Percentiles rank a stretch among this genome's conserved stretches.
These are phyloP conservation scores for Breviolum minutum DNA, from an alignment of 73 alveolate species.

Conservation along the genomic window DNA sequence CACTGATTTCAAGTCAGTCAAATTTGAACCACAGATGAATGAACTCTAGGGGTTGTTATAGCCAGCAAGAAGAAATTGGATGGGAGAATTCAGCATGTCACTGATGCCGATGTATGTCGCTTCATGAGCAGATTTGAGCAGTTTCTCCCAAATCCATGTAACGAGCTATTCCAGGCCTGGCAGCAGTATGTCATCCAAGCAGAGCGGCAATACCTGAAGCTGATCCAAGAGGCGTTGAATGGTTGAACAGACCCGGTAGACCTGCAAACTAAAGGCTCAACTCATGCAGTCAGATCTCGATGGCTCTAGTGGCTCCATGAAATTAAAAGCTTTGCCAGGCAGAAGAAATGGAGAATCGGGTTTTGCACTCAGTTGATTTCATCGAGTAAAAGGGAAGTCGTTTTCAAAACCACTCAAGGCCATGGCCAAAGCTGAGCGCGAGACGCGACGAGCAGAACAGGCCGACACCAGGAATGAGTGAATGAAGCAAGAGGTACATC, in stretches of 20 bases:
- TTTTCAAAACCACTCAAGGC: slow-evolving; percentile 4
- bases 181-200: slow-evolving; percentile 63
- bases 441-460: slow-evolving; percentile 85
- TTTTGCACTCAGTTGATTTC: neutral
- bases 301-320: neutral
- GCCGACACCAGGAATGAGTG: neutral
- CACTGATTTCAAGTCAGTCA: no score
- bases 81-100: no score
- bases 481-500: no score
- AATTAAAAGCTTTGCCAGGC: neutral
- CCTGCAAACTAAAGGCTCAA: neutral
- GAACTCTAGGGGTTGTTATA: no score
- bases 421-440: slow-evolving; percentile 73
- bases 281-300: no score
- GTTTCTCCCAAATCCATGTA: neutral
- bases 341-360: slow-evolving; percentile 67
- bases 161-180: slow-evolving; percentile 14
- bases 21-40: no score
- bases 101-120: no score
- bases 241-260: no score
- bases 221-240: slow-evolving; percentile 42
- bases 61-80: no score
- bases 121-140: neutral
- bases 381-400: neutral
- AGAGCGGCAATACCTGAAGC: slow-evolving; percentile 66